These are phyloP conservation scores for Chloropicon primus DNA, from an alignment of 139 green algal genomes.

Conservation along the genomic window DNA sequence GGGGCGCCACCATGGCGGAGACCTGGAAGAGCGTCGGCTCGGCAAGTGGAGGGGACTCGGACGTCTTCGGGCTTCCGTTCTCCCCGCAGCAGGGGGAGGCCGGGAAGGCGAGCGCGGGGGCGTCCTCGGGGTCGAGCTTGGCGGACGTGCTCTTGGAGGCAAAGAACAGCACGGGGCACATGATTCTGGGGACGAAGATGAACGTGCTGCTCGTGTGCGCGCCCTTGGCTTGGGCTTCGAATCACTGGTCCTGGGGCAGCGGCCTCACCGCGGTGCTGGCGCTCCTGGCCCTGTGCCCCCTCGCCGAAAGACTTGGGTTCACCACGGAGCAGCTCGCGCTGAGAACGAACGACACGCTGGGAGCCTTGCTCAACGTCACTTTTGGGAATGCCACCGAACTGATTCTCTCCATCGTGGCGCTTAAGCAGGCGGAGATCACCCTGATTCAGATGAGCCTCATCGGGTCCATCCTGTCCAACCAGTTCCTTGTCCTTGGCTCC, in stretches of 20 bases:
- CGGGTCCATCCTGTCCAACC: constrained; percentile 58
- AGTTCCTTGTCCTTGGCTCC: constrained; percentile 63
- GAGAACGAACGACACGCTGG: constrained; percentile 48
- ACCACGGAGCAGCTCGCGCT: constrained; percentile 49
- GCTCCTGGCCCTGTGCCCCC: constrained; percentile 31
- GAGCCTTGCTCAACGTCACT: constrained; percentile 41
- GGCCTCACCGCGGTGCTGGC: constrained; percentile 26
- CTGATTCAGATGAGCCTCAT: constrained; percentile 71
- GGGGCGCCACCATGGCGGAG: not conserved
- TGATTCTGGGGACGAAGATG: constrained; percentile 32
- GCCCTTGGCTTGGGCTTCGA: constrained; percentile 24
- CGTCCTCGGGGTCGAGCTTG: not conserved
- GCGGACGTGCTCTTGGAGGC: not conserved
- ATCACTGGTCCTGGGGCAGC: constrained; percentile 19
- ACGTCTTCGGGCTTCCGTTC: too few species aligned
- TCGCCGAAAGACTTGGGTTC: constrained; percentile 49
- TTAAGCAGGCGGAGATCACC: constrained; percentile 25
- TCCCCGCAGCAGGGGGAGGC: too few species aligned
- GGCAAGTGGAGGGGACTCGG: not conserved
- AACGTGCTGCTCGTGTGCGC: constrained; percentile 35
- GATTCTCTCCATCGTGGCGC: constrained; percentile 39
- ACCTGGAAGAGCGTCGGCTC: not conserved
- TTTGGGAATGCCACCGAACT: constrained; percentile 59
- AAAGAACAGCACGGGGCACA: constrained; percentile 4
- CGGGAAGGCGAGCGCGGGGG: too few species aligned